phyloP scores from a whole-genome alignment of 768 basidiomycete genomes.

The Podaxis sp. region DNA sequence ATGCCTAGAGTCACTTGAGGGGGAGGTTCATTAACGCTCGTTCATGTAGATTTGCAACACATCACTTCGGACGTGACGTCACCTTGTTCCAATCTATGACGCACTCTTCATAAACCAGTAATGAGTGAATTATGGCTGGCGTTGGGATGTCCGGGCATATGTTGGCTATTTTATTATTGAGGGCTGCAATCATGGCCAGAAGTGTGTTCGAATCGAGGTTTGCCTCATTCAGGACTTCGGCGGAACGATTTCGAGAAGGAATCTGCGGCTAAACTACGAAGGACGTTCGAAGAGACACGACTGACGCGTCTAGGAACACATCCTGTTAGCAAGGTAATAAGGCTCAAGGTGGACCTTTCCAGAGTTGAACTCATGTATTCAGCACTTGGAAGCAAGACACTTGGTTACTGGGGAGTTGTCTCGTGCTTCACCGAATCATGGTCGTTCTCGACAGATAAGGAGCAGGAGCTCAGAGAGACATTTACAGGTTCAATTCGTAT shows the following conservation, averaged over 20 bases:
- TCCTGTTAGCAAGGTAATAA: too few species aligned
- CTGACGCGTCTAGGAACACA: slow-evolving; percentile 29
- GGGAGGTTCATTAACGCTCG: too few species aligned
- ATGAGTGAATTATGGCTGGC: too few species aligned
- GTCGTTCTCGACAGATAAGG: slow-evolving; percentile 42
- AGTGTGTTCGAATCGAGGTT: slow-evolving; percentile 65
- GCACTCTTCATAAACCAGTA: too few species aligned
- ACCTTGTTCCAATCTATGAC: too few species aligned
- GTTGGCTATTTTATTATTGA: slow-evolving; percentile 64
- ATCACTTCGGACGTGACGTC: too few species aligned
- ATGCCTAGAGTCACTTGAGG: too few species aligned
- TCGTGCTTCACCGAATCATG: slow-evolving; percentile 69
- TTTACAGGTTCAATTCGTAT: slow-evolving; percentile 54
- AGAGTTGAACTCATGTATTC: too few species aligned
- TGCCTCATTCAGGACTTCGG: slow-evolving; percentile 29
- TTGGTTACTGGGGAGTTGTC: slow-evolving; percentile 85
- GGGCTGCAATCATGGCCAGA: slow-evolving; percentile 53
- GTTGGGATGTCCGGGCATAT: slow-evolving; percentile 45
- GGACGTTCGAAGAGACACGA: slow-evolving; percentile 42
- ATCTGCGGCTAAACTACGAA: slow-evolving; percentile 54
- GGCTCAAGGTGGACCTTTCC: too few species aligned
- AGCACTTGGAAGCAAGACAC: slow-evolving; percentile 35
- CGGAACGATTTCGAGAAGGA: slow-evolving; percentile 38
- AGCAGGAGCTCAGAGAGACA: slow-evolving; percentile 41
- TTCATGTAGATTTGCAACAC: too few species aligned